Evolutionary conservation across 345 rosid genomes (phyloP).

Genomic region (Limnanthes douglasii): DNA sequence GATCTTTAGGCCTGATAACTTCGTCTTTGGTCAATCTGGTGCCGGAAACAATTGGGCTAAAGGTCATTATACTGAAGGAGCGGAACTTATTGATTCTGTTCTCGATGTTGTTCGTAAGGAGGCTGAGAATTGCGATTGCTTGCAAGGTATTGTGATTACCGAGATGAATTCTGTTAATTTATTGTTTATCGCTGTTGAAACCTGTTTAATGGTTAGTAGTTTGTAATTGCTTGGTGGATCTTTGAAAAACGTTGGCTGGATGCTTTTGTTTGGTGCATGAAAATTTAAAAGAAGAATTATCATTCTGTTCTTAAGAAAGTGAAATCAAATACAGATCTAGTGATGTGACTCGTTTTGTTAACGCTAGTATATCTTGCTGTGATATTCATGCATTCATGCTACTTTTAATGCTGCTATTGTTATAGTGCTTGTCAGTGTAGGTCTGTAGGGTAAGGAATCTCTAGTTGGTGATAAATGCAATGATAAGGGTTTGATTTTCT

Average conservation of each 20-base stretch:
- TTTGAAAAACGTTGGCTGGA: background rate
- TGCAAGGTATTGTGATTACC: slow-evolving; percentile 6
- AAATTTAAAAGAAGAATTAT: background rate
- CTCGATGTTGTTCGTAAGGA: slow-evolving; percentile 8
- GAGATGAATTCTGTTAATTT: no score
- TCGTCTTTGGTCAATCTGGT: slow-evolving; percentile 11
- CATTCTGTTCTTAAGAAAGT: background rate
- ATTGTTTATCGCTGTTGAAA: no score
- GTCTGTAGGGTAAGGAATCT: background rate
- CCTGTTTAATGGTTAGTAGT: no score
- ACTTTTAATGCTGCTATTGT: background rate
- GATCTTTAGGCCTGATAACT: slow-evolving; percentile 13
- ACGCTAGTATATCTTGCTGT: no score
- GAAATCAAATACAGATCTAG: no score
- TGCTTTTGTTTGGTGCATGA: background rate
- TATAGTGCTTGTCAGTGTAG: background rate
- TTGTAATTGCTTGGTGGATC: background rate
- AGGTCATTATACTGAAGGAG: slow-evolving; percentile 11
- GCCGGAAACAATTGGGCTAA: slow-evolving; percentile 11
- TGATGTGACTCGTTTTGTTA: no score
- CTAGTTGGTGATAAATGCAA: background rate
- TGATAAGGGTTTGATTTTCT: background rate
- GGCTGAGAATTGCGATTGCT: slow-evolving; percentile 11
- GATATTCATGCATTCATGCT: no score
- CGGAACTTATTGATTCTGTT: slow-evolving; percentile 9